A percentile compares a stretch with the other conserved stretches of the same genome.
These are phyloP conservation scores for Paraphoma chrysanthemicola DNA, from an alignment of 2,329 filamentous ascomycete species.

Conservation along the genomic window DNA sequence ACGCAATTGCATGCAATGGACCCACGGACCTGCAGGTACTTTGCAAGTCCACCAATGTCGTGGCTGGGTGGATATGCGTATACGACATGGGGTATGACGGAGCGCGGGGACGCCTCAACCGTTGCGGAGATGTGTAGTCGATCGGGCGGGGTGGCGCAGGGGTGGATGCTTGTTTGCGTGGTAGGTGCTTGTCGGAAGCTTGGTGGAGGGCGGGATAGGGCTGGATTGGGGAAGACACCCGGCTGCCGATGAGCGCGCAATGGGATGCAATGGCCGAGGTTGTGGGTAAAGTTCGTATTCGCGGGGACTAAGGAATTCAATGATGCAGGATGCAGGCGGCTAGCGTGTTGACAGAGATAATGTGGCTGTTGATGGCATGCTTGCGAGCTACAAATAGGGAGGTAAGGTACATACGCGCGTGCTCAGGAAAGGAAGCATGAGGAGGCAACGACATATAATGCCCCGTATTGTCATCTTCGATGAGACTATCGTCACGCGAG, in stretches of 20 bases:
- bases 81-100: constrained; percentile 11
- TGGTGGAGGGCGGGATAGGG: constrained; percentile 12
- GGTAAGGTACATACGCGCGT: too few species aligned
- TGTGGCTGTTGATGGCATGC: too few species aligned
- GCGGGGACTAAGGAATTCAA: too few species aligned
- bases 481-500: too few species aligned
- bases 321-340: too few species aligned
- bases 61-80: background rate
- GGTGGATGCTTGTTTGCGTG: constrained; percentile 16
- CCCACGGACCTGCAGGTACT: background rate
- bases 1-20: constrained; percentile 10
- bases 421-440: too few species aligned
- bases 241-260: background rate
- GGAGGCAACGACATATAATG: too few species aligned
- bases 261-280: too few species aligned
- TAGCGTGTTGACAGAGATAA: too few species aligned
- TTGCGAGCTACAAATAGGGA: too few species aligned
- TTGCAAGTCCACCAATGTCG: constrained; percentile 12
- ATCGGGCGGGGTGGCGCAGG: constrained; percentile 27
- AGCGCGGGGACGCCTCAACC: constrained; percentile 19
- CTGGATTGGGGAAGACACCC: constrained; percentile 17
- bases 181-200: constrained; percentile 22
- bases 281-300: too few species aligned
- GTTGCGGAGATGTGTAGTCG: constrained; percentile 13
- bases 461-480: too few species aligned